Evolutionary conservation across 169 alveolate species (phyloP).

Genomic region (Eimeria necatrix): DNA sequence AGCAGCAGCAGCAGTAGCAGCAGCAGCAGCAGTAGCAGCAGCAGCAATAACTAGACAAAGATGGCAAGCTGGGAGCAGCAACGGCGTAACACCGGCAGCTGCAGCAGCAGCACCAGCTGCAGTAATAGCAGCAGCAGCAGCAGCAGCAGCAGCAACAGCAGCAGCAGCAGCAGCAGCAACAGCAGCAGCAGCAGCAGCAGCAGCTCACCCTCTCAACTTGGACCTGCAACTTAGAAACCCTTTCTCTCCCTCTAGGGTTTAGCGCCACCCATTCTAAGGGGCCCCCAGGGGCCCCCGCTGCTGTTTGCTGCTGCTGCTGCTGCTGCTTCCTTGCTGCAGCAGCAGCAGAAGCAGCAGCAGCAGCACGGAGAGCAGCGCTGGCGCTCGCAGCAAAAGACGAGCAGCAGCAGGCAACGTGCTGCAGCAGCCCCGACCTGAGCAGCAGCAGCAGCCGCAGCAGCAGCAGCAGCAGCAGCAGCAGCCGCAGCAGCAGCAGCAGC

Average conservation of each 20-base stretch:
- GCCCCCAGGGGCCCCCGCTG: no score
- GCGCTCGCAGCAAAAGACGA: conserved; percentile 10
- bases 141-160: no score
- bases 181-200: not conserved
- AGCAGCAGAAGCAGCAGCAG: not conserved
- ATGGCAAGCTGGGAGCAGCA: no score
- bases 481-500: no score
- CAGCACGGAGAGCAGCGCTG: not conserved
- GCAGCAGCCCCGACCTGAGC: not conserved
- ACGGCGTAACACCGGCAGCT: no score
- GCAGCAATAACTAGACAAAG: no score
- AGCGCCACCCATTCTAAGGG: no score
- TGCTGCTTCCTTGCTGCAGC: not conserved
- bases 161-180: not conserved
- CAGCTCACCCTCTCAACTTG: not conserved
- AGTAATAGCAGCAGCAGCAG: no score
- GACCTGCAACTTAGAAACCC: not conserved
- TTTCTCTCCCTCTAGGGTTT: not conserved
- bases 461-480: no score
- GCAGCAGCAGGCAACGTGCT: not conserved
- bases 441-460: not conserved
- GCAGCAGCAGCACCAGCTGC: no score
- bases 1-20: no score
- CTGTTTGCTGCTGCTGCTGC: not conserved
- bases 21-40: no score